These are phyloP conservation scores for Panaeolus cyanescens DNA, from an alignment of 768 basidiomycete species.

Conservation along the genomic window DNA sequence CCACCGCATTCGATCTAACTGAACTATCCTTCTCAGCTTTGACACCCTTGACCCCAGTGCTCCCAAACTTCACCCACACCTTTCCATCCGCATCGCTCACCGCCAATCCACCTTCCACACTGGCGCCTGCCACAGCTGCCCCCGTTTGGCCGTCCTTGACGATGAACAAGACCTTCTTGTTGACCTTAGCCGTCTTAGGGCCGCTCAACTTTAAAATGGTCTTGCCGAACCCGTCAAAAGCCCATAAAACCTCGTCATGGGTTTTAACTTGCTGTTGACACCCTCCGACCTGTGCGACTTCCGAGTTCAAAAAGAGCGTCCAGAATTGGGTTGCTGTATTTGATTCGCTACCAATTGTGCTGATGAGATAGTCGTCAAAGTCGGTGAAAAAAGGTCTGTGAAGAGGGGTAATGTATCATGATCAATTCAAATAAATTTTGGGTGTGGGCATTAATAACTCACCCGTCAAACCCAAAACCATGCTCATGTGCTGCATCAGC, in stretches of 20 bases:
- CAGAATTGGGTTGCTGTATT: slow-evolving; percentile 36
- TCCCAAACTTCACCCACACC: slow-evolving; percentile 23
- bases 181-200: slow-evolving; percentile 19
- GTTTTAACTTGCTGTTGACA: slow-evolving; percentile 38
- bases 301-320: slow-evolving; percentile 36
- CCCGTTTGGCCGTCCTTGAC: slow-evolving; percentile 40
- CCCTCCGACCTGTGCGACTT: slow-evolving; percentile 37
- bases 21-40: slow-evolving; percentile 25
- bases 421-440: neutral
- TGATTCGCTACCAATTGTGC: slow-evolving; percentile 31
- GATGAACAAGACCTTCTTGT: slow-evolving; percentile 28
- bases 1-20: neutral
- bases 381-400: slow-evolving; percentile 32
- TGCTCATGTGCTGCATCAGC: slow-evolving; percentile 36
- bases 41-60: slow-evolving; percentile 19
- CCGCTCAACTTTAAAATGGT: slow-evolving; percentile 37
- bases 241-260: slow-evolving; percentile 35
- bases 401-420: neutral
- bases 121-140: slow-evolving; percentile 32
- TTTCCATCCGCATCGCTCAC: slow-evolving; percentile 22
- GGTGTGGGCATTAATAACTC: neutral
- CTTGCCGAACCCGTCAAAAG: slow-evolving; percentile 38
- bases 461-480: slow-evolving; percentile 44
- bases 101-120: slow-evolving; percentile 15
- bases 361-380: slow-evolving; percentile 47